phyloP scores from a whole-genome alignment of 495 filamentous ascomycete genomes.

The Clohesyomyces aquaticus region DNA sequence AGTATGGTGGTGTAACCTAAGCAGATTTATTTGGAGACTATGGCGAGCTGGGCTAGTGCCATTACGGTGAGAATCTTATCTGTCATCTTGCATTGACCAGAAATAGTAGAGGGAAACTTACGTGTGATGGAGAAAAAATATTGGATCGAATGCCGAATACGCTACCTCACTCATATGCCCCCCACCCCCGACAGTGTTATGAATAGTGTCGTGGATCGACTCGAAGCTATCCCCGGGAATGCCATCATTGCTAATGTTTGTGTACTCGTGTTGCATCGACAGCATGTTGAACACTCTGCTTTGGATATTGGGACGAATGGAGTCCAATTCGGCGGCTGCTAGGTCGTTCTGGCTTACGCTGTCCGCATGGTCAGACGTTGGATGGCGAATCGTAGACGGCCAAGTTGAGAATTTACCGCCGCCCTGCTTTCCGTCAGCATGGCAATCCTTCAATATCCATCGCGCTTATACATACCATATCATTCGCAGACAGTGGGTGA shows the following conservation, averaged over 20 bases:
- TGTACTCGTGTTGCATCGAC: slow-evolving; percentile 61
- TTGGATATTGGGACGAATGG: slow-evolving; percentile 50
- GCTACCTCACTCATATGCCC: slow-evolving; percentile 69
- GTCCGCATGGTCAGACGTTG: slow-evolving; percentile 19
- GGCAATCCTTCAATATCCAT: slow-evolving; percentile 41
- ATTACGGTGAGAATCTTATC: slow-evolving; percentile 58
- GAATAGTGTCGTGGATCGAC: slow-evolving; percentile 67
- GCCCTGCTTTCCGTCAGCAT: slow-evolving; percentile 38
- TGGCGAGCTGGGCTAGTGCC: slow-evolving; percentile 48
- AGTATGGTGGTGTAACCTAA: not conserved
- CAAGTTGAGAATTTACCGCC: slow-evolving; percentile 39
- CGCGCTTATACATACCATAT: slow-evolving; percentile 48
- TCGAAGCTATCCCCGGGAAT: slow-evolving; percentile 61
- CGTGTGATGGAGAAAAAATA: slow-evolving; percentile 70
- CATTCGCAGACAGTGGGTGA: slow-evolving; percentile 53
- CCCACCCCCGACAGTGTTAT: slow-evolving; percentile 57
- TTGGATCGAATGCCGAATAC: slow-evolving; percentile 72
- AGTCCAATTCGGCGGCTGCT: slow-evolving; percentile 52
- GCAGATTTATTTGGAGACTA: too few relatives aligned
- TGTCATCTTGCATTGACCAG: too few relatives aligned
- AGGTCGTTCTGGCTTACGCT: slow-evolving; percentile 31
- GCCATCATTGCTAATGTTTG: slow-evolving; percentile 61
- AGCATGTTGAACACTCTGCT: slow-evolving; percentile 65
- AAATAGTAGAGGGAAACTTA: too few relatives aligned
- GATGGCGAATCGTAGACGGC: slow-evolving; percentile 30